Evolutionary conservation across 2,329 filamentous ascomycete species (phyloP).

Genomic region (Drechslera avenae): DNA sequence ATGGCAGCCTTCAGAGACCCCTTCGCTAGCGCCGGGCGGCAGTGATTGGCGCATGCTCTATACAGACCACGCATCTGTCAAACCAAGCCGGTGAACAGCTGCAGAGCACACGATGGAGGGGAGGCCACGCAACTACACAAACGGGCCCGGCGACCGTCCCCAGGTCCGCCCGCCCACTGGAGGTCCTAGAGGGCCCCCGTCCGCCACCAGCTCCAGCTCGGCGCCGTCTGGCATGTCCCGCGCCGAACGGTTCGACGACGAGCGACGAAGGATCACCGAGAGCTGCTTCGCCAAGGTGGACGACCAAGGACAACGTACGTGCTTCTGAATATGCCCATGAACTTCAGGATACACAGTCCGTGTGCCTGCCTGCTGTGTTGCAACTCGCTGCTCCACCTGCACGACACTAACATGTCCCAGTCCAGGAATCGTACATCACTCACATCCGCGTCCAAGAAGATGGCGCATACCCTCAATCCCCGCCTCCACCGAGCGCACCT

Average conservation of each 20-base stretch:
- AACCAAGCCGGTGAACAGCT: neutral
- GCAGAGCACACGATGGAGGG: constrained; percentile 38
- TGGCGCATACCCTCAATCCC: constrained; percentile 77
- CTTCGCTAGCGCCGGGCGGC: constrained; percentile 23
- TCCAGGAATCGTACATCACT: constrained; percentile 94
- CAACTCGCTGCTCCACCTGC: neutral
- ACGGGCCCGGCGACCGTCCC: constrained; percentile 32
- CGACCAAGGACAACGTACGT: constrained; percentile 80
- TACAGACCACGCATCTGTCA: neutral
- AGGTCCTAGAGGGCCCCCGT: constrained; percentile 34
- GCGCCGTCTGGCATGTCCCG: constrained; percentile 46
- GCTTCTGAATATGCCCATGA: neutral
- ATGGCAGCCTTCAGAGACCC: constrained; percentile 26
- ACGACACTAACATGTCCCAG: constrained; percentile 50
- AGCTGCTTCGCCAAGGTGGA: constrained; percentile 94
- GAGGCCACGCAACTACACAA: constrained; percentile 40
- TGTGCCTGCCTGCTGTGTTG: neutral
- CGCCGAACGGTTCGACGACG: constrained; percentile 93
- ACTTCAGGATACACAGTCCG: neutral
- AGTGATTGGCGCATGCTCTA: constrained; percentile 5
- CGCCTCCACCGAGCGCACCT: constrained; percentile 78
- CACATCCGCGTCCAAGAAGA: constrained; percentile 93
- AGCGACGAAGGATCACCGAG: constrained; percentile 91
- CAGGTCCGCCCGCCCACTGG: constrained; percentile 33
- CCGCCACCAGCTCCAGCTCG: constrained; percentile 33